phyloP scores from a whole-genome alignment of 805 yeast species.

The Schizosaccharomyces octosporus region DNA sequence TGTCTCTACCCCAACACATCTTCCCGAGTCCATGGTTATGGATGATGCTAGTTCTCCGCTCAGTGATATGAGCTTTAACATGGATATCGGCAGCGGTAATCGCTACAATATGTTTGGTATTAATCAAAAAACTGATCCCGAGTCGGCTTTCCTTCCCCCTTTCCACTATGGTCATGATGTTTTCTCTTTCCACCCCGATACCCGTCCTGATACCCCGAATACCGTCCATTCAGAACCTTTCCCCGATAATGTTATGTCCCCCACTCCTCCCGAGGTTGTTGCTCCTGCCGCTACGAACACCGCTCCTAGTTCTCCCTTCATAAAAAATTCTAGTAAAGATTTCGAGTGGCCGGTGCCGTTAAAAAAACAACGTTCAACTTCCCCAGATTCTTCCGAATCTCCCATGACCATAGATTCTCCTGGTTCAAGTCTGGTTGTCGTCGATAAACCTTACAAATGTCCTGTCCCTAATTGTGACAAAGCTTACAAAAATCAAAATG shows the following conservation, averaged over 20 bases:
- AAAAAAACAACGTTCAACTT: neutral
- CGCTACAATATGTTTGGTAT: neutral
- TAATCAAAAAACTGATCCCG: neutral
- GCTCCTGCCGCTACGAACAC: neutral
- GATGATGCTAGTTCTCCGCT: neutral
- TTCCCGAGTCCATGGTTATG: neutral
- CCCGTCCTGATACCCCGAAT: neutral
- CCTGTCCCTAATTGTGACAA: slow-evolving; percentile 97
- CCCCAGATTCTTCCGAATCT: neutral
- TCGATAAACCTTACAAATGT: slow-evolving; percentile 84
- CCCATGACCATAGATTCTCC: slow-evolving; percentile 2
- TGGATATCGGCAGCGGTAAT: neutral
- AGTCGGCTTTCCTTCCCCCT: neutral
- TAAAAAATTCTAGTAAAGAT: neutral
- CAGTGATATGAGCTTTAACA: neutral
- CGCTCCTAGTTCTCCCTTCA: neutral
- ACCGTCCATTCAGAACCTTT: neutral
- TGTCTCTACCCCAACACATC: neutral
- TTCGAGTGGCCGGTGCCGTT: neutral
- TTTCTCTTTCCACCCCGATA: neutral
- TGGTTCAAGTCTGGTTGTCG: slow-evolving; percentile 13
- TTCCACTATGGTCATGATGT: neutral
- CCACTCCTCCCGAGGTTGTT: slow-evolving; percentile 1
- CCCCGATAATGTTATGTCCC: neutral
- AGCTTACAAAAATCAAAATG: slow-evolving; percentile 91